Base-by-base conservation (phyloP, 495 filamentous ascomycete genomes). In the Penicillium crystallinum region DNA sequence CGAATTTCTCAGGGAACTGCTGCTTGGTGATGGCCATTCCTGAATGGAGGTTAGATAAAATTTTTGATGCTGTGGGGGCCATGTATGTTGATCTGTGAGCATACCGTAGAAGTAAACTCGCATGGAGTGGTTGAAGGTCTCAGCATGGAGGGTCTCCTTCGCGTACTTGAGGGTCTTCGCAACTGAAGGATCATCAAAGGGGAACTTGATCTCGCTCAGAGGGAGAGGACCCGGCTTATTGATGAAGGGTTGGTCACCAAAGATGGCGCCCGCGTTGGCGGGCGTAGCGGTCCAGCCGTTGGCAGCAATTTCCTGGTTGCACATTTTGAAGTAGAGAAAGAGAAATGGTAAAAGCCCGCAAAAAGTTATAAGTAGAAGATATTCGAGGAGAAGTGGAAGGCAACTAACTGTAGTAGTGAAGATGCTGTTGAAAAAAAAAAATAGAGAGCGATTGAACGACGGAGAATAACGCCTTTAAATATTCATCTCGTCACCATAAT, bases 91-190 rank as follows among this genome's bases (percentile, higher is more conserved):
- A n/a, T n/a, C n/a, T 11, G 15, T 7, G 23, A 25, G 6, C 49
- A 17, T 56, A 65, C 86, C 84, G 56, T 81, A 90, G 68, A 83
- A 81, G 54, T 76, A 90, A 2, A 90, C 87, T 10, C 88, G 69
- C 84, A 90, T 87, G 14, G 76, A 81, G 67, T 90, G 88, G 61
- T 88, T 83, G 65, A 82, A 87, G 2, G 84, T 87, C 55, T 81
- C 49, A 55, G 46, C 61, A 52, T 14, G 72, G 57, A 46, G 52
- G 21, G 27, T 27, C 6, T 21, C 17, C 22, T 62, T 63, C 4
- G 54, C 65, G 25, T 65, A 68, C 4, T 58, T 19, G 27, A 57
- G 25, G 10, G 62, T 63, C 34, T 59, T 63, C 12, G 47, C 37
- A 17, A 61, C 64, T 0, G 53, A 10, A 7, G 59, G 49, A 30